Conservation (phyloP, 805 yeast species). For the Schwanniomyces occidentalis region DNA sequence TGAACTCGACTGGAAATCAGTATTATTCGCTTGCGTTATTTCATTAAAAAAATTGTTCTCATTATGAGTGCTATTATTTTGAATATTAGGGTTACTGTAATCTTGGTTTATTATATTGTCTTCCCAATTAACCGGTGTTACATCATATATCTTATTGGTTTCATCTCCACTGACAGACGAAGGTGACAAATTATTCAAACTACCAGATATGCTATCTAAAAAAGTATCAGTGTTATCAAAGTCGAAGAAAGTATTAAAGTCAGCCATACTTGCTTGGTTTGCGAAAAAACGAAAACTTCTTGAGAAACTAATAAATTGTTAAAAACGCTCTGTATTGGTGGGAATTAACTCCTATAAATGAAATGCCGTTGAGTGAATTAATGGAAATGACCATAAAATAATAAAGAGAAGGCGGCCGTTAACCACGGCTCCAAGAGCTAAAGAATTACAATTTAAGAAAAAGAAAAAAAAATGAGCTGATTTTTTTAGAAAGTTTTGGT, state of each 20-base stretch:
- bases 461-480: too few relatives aligned
- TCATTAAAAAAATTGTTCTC: slow-evolving; percentile 4
- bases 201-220: slow-evolving; percentile 27
- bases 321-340: too few relatives aligned
- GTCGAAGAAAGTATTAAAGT: slow-evolving; percentile 20
- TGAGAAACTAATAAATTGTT: too few relatives aligned
- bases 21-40: background rate
- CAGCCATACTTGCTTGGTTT: too few relatives aligned
- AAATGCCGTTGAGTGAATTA: too few relatives aligned
- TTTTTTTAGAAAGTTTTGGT: too few relatives aligned
- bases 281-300: too few relatives aligned
- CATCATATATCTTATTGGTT: background rate
- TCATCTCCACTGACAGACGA: slow-evolving; percentile 20
- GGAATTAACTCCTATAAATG: too few relatives aligned
- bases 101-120: slow-evolving; percentile 3
- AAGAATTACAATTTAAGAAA: too few relatives aligned
- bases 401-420: too few relatives aligned
- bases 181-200: slow-evolving; percentile 20
- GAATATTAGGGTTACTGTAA: slow-evolving; percentile 4
- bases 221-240: slow-evolving; percentile 33
- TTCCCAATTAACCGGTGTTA: slow-evolving; percentile 2
- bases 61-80: background rate
- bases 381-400: too few relatives aligned
- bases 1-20: slow-evolving; percentile 9
- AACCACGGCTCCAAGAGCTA: too few relatives aligned